Conservation (phyloP, 441 rosid species). For the Syzygium syzygioides region DNA sequence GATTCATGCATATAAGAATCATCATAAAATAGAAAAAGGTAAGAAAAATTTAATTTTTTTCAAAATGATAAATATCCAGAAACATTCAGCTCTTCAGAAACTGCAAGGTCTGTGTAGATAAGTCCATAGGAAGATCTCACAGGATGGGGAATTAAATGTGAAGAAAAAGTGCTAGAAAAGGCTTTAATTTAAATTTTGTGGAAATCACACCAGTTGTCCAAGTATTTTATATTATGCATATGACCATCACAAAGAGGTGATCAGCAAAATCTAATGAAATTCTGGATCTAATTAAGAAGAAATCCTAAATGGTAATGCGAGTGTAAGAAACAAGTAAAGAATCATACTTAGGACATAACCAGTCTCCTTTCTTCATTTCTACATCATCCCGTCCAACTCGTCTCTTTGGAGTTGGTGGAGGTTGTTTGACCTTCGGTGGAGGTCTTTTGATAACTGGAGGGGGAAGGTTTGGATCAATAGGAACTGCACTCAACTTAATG, state of each 20-base stretch:
- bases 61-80: neutral
- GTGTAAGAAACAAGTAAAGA: constrained; percentile 1
- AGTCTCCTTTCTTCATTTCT: constrained; percentile 98
- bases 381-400: constrained; percentile 94
- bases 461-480: constrained; percentile 90
- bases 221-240: neutral
- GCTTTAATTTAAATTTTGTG: neutral
- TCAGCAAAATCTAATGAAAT: neutral
- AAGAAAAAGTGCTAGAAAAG: neutral
- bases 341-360: constrained; percentile 95
- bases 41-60: neutral
- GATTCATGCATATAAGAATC: neutral
- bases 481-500: constrained; percentile 84
- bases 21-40: neutral
- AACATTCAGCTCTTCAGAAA: neutral
- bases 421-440: constrained; percentile 93
- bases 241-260: neutral
- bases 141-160: neutral
- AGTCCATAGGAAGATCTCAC: neutral
- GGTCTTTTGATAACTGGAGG: constrained; percentile 81
- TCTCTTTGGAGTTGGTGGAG: constrained; percentile 85
- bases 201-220: neutral
- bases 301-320: neutral
- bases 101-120: neutral
- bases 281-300: neutral